Percentiles rank a stretch among this genome's conserved stretches.
Conservation (phyloP, 2,329 filamentous ascomycete species). For the Geosmithia flava region DNA sequence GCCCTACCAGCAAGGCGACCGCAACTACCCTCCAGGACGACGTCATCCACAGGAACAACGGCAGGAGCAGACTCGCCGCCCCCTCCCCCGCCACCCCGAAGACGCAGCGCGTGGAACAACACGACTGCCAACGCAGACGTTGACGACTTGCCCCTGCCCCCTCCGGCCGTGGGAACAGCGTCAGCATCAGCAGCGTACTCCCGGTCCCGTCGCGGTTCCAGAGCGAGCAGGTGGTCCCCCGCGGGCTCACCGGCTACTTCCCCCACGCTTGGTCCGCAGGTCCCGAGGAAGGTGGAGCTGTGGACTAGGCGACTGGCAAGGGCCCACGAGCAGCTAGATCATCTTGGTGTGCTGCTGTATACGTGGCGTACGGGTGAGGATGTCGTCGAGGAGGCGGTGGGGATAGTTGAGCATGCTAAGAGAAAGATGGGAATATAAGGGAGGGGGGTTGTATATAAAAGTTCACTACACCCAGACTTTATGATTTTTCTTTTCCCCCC, state of each 20-base stretch:
- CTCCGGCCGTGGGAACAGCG: conserved; percentile 9
- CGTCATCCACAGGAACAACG: conserved; percentile 17
- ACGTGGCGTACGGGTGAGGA: conserved; percentile 65
- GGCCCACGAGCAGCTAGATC: conserved; percentile 51
- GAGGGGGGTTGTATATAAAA: too few species aligned
- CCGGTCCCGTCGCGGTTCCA: conserved; percentile 4
- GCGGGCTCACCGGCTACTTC: conserved; percentile 9
- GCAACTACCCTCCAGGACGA: conserved; percentile 1
- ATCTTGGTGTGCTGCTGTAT: conserved; percentile 53
- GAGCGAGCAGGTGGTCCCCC: conserved; percentile 12
- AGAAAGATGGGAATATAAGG: conserved; percentile 21
- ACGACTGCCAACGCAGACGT: conserved; percentile 18
- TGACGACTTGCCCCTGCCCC: conserved; percentile 26
- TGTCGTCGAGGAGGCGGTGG: conserved; percentile 52
- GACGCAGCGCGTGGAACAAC: conserved; percentile 23
- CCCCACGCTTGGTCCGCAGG: conserved; percentile 18
- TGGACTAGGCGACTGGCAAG: conserved; percentile 58
- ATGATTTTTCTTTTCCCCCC: too few species aligned
- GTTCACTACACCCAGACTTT: too few species aligned
- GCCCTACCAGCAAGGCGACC: conserved; percentile 23
- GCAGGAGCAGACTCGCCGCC: conserved; percentile 21
- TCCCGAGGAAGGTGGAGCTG: conserved; percentile 54
- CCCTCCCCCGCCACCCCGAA: conserved; percentile 34
- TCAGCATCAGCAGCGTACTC: too few species aligned
- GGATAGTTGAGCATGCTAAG: conserved; percentile 46